phyloP scores from a whole-genome alignment of 2,329 filamentous ascomycete species.

The Talaromyces sp. region DNA sequence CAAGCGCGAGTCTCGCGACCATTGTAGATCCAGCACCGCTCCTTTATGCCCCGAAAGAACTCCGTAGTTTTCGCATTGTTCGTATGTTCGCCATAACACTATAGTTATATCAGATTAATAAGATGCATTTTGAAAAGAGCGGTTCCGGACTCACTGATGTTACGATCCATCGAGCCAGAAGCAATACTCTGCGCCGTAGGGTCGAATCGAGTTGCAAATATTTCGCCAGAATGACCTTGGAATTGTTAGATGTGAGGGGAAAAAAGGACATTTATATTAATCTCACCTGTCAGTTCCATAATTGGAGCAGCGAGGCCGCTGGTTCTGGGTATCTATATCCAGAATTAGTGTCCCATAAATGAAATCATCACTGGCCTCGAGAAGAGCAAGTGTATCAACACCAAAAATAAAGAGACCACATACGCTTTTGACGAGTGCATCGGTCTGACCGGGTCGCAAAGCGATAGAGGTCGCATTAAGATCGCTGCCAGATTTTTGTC shows the following conservation, averaged over 20 bases:
- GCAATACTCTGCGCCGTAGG: slow-evolving; percentile 83
- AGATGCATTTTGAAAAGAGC: neutral
- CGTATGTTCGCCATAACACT: slow-evolving; percentile 94
- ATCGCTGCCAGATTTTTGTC: slow-evolving; percentile 68
- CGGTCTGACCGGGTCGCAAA: slow-evolving; percentile 54
- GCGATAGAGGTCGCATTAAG: slow-evolving; percentile 55
- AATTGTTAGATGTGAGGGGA: neutral
- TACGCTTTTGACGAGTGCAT: slow-evolving; percentile 64
- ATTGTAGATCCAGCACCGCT: slow-evolving; percentile 86
- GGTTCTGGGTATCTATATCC: slow-evolving; percentile 65
- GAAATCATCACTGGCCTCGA: neutral
- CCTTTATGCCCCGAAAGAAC: slow-evolving; percentile 83
- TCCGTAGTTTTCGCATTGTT: slow-evolving; percentile 92
- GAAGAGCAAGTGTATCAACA: neutral
- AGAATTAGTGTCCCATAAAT: slow-evolving; percentile 10
- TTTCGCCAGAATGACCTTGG: slow-evolving; percentile 66
- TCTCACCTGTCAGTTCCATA: slow-evolving; percentile 82
- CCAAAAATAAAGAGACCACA: slow-evolving; percentile 25
- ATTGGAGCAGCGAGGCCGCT: slow-evolving; percentile 83
- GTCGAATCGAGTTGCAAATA: slow-evolving; percentile 88
- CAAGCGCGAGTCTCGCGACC: slow-evolving; percentile 90
- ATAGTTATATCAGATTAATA: neutral
- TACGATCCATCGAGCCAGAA: slow-evolving; percentile 91
- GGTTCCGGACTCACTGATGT: slow-evolving; percentile 62
- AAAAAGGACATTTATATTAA: slow-evolving; percentile 16